Percentiles rank a stretch among this genome's conserved stretches.
phyloP scores from a whole-genome alignment of 2,329 filamentous ascomycete species.

The Fusarium phyllophilum region DNA sequence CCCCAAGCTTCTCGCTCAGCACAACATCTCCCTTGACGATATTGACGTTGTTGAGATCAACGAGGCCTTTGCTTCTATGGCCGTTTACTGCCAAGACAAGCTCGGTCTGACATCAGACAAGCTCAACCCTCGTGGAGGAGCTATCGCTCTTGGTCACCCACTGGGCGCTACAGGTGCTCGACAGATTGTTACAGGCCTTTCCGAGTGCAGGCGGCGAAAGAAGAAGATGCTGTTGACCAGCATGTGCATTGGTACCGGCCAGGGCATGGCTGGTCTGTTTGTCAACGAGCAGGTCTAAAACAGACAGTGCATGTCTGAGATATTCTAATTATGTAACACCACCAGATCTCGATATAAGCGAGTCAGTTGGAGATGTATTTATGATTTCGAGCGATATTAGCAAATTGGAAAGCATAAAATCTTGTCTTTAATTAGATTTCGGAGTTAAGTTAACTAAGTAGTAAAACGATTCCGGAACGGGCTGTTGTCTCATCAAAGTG shows the following conservation, averaged over 20 bases:
- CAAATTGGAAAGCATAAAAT: constrained; percentile 17
- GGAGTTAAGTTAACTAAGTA: neutral
- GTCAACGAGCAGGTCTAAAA: constrained; percentile 63
- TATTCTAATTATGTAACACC: constrained; percentile 34
- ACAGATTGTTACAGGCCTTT: constrained; percentile 90
- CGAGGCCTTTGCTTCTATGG: constrained; percentile 98
- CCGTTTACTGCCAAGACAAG: constrained; percentile 86
- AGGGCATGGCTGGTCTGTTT: constrained; percentile 75
- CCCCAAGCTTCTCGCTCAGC: constrained; percentile 84
- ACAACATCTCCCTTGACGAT: constrained; percentile 81
- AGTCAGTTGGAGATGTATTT: constrained; percentile 23
- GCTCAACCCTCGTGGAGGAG: constrained; percentile 84
- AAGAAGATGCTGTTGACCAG: constrained; percentile 92
- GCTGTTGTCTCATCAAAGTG: constrained; percentile 7
- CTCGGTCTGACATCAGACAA: constrained; percentile 77
- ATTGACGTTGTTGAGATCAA: constrained; percentile 94
- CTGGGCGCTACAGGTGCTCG: constrained; percentile 81
- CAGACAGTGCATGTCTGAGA: neutral
- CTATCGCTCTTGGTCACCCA: constrained; percentile 85
- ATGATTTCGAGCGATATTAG: constrained; percentile 24
- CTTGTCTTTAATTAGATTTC: neutral
- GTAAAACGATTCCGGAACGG: constrained; percentile 2
- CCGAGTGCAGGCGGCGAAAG: constrained; percentile 83
- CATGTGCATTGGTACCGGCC: constrained; percentile 83
- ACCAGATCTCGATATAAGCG: constrained; percentile 13